phyloP scores from a whole-genome alignment of 1,284 basidiomycete species.

The Cutaneotrichosporon sp. region DNA sequence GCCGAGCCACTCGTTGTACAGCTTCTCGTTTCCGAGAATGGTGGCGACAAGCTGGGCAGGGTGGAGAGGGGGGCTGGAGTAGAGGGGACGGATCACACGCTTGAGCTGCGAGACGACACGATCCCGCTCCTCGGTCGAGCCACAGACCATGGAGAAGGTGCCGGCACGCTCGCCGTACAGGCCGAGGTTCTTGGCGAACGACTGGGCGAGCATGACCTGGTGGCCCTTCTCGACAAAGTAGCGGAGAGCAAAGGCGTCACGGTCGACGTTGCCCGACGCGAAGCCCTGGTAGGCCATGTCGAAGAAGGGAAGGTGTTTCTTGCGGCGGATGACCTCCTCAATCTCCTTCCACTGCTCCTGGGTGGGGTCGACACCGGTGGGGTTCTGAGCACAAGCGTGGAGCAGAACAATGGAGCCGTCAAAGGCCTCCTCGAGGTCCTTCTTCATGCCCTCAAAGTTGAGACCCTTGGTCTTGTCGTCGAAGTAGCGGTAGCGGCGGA shows the following conservation, averaged over 20 bases:
- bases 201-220: constrained; percentile 80
- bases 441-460: constrained; percentile 86
- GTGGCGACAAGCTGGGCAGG: constrained; percentile 76
- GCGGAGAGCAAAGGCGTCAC: constrained; percentile 90
- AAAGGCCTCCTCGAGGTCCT: constrained; percentile 62
- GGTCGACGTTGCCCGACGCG: constrained; percentile 79
- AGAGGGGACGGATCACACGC: constrained; percentile 94
- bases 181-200: constrained; percentile 99
- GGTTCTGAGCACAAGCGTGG: constrained; percentile 62
- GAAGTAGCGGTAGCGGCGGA: constrained; percentile 74
- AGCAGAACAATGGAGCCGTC: constrained; percentile 47
- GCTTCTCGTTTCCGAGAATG: constrained; percentile 68
- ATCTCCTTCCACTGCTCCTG: constrained; percentile 89
- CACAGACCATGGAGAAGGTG: constrained; percentile 79
- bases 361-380: constrained; percentile 95
- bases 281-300: constrained; percentile 89
- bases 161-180: constrained; percentile 96
- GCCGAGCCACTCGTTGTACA: constrained; percentile 81
- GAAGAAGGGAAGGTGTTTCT: constrained; percentile 57
- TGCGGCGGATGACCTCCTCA: constrained; percentile 70
- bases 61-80: constrained; percentile 96
- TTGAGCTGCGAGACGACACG: constrained; percentile 90
- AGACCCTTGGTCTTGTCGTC: constrained; percentile 90
- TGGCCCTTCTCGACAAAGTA: constrained; percentile 88
- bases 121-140: constrained; percentile 72